Conservation (phyloP, 106 monocot genomes). For the Alisma plantagoaquatica region DNA sequence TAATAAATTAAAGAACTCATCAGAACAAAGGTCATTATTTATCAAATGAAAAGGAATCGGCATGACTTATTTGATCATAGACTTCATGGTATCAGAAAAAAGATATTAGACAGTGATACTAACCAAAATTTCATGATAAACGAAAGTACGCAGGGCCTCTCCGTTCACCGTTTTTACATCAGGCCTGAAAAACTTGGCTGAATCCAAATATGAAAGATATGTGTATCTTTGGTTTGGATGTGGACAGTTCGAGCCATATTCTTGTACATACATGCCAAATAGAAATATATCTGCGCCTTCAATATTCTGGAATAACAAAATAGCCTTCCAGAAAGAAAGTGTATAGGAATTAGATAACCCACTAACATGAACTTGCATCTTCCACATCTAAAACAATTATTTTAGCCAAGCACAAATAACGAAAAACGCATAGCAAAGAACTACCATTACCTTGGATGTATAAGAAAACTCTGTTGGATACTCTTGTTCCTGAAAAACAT, state of each 20-base stretch:
- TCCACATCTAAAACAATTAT: too few relatives aligned
- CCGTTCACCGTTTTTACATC: slow-evolving; percentile 16
- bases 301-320: slow-evolving; percentile 30
- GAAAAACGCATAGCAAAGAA: neutral
- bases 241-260: slow-evolving; percentile 25
- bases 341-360: neutral
- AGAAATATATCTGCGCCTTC: slow-evolving; percentile 23
- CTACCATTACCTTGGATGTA: slow-evolving; percentile 25
- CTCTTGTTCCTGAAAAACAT: slow-evolving; percentile 12
- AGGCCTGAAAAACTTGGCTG: slow-evolving; percentile 27
- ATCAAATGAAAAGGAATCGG: too few relatives aligned
- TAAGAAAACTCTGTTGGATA: slow-evolving; percentile 25
- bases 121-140: slow-evolving; percentile 39
- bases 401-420: neutral
- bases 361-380: neutral
- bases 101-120: too few relatives aligned
- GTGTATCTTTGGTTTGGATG: slow-evolving; percentile 22
- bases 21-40: too few relatives aligned
- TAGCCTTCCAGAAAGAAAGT: slow-evolving; percentile 13
- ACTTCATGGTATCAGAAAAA: too few relatives aligned
- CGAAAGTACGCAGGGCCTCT: slow-evolving; percentile 27
- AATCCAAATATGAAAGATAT: slow-evolving; percentile 32
- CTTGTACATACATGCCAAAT: slow-evolving; percentile 31
- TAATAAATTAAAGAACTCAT: slow-evolving; percentile 1
- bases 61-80: too few relatives aligned